Base-by-base conservation (phyloP, 2,329 filamentous ascomycete genomes). In the Sporothrix globosa region DNA sequence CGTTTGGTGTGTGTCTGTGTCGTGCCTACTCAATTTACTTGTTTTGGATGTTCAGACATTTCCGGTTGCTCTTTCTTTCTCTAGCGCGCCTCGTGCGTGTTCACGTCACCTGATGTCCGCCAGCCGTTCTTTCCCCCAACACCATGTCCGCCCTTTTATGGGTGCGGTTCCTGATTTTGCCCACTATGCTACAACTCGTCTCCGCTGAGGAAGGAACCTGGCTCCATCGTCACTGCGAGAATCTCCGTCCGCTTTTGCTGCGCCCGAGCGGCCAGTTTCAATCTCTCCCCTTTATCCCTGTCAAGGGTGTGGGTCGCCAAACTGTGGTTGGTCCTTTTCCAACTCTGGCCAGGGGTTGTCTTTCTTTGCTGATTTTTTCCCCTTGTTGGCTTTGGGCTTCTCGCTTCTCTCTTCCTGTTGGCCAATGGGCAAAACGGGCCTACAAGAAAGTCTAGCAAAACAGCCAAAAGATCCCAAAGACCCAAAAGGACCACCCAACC, bases 231-330 rank as follows among this genome's bases (percentile, higher is more conserved):
- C 24, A 21, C 53, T 68, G 52, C 17, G 39, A 68, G 41, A 56
- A 67, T 70, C 69, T 53, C 69, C 34, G 52, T 48, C 30, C 34
- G 48, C 44, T 48, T 48, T 3, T 60, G 44, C 63, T 67, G 46
- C 54, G 63, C 46, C 65, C 46, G 54, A 53, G 63, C 69, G 54
- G 52, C 21, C 54, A 54, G 63, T 68, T 61, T 68, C 63, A 70
- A 67, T 53, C 61, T 52, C 68, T 46, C 65, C 34, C 48, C 48
- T 30, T 54, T 44, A 41, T 30, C 53, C 41, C 46, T 27, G 21
- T 24, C 34, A 48, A 50, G 24, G 46, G 54, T 61, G 67, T 61
- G 67, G 67, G 53, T 14, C 53, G 17, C 3, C 53, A n/a, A 60
- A 24, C 52, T 67, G 34, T 58, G 66, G 67, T 70, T 70, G 63